A percentile compares a stretch with the other conserved stretches of the same genome.
These are phyloP conservation scores for Ophiocordyceps sinensis DNA, from an alignment of 2,329 filamentous ascomycete species.

Conservation along the genomic window DNA sequence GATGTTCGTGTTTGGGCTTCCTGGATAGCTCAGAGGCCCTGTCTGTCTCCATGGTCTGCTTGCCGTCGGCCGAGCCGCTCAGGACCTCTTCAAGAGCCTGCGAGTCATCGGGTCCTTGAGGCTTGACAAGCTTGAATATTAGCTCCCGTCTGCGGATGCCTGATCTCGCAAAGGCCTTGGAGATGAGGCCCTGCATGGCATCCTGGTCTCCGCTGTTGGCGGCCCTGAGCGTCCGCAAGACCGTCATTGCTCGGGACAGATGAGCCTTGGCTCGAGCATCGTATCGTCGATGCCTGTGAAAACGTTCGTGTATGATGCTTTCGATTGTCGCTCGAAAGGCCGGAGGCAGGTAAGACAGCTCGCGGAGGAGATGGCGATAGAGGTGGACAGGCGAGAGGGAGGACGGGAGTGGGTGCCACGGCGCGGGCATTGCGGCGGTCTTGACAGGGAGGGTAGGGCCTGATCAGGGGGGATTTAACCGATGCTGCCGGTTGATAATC, in stretches of 20 bases:
- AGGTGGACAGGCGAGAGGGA: conserved; percentile 19
- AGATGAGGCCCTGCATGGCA: conserved; percentile 32
- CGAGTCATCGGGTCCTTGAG: conserved; percentile 23
- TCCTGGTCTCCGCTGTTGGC: conserved; percentile 35
- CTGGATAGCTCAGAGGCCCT: background rate
- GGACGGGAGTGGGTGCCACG: conserved; percentile 10
- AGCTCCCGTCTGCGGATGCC: conserved; percentile 37
- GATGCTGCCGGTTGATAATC: too few relatives aligned
- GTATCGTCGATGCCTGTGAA: conserved; percentile 24
- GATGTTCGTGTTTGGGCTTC: conserved; percentile 16
- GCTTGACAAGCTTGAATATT: conserved; percentile 21
- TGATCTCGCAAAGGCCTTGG: conserved; percentile 34
- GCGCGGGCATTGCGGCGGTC: conserved; percentile 13
- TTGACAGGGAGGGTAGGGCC: background rate
- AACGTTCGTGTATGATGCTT: conserved; percentile 28
- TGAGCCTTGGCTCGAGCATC: conserved; percentile 13
- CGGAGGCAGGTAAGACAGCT: conserved; percentile 43
- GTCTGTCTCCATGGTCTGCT: too few relatives aligned
- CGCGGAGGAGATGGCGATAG: conserved; percentile 46
- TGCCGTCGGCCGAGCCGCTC: conserved; percentile 2
- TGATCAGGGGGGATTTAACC: too few relatives aligned
- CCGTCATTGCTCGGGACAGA: conserved; percentile 24
- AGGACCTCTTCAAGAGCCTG: conserved; percentile 22
- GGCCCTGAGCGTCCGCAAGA: conserved; percentile 34
- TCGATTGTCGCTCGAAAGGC: conserved; percentile 30